Evolutionary conservation across 495 filamentous ascomycete species (phyloP).

Genomic region (Aspergillus olivimuriae): DNA sequence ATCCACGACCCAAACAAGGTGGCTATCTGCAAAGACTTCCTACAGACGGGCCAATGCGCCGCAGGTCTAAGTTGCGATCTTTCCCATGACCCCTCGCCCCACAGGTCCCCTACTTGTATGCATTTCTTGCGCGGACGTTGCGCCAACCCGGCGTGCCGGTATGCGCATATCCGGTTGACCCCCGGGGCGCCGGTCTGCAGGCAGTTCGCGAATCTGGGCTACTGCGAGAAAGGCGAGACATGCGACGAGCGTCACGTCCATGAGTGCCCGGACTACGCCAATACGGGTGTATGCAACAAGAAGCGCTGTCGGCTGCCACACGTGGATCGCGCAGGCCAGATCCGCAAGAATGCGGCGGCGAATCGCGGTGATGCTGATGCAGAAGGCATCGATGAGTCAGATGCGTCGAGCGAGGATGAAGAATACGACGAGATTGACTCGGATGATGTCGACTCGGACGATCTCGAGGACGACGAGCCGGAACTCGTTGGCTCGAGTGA

Average conservation of each 20-base stretch:
- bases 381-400: conserved; percentile 56
- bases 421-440: conserved; percentile 67
- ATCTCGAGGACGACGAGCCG: conserved; percentile 68
- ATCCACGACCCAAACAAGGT: conserved; percentile 83
- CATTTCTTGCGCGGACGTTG: conserved; percentile 91
- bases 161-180: conserved; percentile 79
- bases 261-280: conserved; percentile 94
- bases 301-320: conserved; percentile 82
- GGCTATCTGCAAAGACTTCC: conserved; percentile 83
- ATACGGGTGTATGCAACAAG: conserved; percentile 75
- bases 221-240: conserved; percentile 74
- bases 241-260: conserved; percentile 80
- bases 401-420: conserved; percentile 81
- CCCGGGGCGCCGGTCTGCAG: conserved; percentile 78
- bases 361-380: conserved; percentile 22
- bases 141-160: conserved; percentile 81
- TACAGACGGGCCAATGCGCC: conserved; percentile 71
- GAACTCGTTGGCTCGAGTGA: conserved; percentile 39
- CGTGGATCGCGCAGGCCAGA: conserved; percentile 74
- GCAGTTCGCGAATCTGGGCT: conserved; percentile 78
- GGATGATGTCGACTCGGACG: conserved; percentile 87
- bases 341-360: conserved; percentile 51
- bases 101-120: conserved; percentile 80
- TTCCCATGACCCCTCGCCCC: conserved; percentile 81
- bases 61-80: conserved; percentile 83